A percentile compares a stretch with the other conserved stretches of the same genome.
Conservation (phyloP, 257 asterid genomes). For the Lithospermum erythrorhizon region DNA sequence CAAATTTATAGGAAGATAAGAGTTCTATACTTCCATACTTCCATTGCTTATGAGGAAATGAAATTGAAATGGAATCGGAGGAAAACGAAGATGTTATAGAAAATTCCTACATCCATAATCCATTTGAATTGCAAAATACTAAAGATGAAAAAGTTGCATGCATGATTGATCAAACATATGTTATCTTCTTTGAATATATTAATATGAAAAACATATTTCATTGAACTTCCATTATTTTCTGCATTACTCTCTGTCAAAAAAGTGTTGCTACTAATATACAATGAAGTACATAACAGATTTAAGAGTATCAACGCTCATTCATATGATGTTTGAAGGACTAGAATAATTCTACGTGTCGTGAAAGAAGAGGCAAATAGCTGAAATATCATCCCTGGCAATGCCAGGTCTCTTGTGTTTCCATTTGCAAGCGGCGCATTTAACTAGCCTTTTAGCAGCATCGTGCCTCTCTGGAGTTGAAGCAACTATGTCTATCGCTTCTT, state of each 20-base stretch:
- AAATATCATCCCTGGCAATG: constrained; percentile 58
- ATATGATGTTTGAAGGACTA: neutral
- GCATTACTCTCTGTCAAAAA: neutral
- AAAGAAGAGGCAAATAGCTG: constrained; percentile 66
- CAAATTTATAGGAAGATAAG: too few species aligned
- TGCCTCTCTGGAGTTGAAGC: constrained; percentile 32
- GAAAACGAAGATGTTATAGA: too few species aligned
- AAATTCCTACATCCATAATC: too few species aligned
- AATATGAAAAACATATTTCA: neutral
- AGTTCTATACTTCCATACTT: too few species aligned
- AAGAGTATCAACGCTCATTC: neutral
- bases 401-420: constrained; percentile 57
- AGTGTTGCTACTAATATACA: neutral
- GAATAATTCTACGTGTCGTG: constrained; percentile 5
- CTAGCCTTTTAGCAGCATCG: constrained; percentile 51
- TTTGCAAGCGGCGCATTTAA: constrained; percentile 41
- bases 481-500: constrained; percentile 68
- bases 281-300: neutral
- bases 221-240: too few species aligned
- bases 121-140: too few species aligned
- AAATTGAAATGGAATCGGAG: too few species aligned
- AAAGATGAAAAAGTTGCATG: too few species aligned
- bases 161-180: too few species aligned
- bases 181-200: too few species aligned
- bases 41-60: too few species aligned